Evolutionary conservation across 179 eudicot genomes (phyloP).

Genomic region (Silene coronaria): DNA sequence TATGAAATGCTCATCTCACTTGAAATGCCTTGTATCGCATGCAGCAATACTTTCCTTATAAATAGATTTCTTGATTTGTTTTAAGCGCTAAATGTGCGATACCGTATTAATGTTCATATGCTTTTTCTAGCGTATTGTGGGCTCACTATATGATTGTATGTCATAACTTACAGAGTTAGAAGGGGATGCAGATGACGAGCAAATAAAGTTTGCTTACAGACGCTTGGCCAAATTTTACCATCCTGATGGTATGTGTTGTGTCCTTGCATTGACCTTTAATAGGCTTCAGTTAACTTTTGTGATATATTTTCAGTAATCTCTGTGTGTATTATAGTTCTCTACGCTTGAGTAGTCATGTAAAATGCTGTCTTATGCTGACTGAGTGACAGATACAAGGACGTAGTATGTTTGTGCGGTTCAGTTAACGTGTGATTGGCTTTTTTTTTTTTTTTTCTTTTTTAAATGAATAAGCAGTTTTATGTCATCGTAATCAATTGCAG

Average conservation of each 20-base stretch:
- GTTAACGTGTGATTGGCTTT: background rate
- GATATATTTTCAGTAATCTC: background rate
- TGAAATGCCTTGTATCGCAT: background rate
- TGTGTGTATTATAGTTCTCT: background rate
- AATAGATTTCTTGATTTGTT: background rate
- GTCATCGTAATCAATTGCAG: too few relatives aligned
- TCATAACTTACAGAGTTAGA: slow-evolving; percentile 54
- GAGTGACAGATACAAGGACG: background rate
- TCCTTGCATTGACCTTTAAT: slow-evolving; percentile 14
- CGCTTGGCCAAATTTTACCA: slow-evolving; percentile 87
- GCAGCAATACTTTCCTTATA: background rate
- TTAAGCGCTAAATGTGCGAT: background rate
- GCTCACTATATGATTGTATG: background rate
- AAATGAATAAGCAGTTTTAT: background rate
- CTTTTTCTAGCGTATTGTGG: background rate
- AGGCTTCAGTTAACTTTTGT: background rate
- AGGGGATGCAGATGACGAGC: slow-evolving; percentile 77
- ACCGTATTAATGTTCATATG: background rate
- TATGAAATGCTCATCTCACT: background rate
- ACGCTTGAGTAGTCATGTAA: background rate
- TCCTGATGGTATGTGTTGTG: slow-evolving; percentile 73
- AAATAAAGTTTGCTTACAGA: slow-evolving; percentile 62
- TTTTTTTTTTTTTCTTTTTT: too few relatives aligned
- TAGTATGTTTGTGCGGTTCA: background rate
- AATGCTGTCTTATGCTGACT: background rate